phyloP scores from a whole-genome alignment of 2,329 filamentous ascomycete genomes.

The Drechslerella coelobrocha region DNA sequence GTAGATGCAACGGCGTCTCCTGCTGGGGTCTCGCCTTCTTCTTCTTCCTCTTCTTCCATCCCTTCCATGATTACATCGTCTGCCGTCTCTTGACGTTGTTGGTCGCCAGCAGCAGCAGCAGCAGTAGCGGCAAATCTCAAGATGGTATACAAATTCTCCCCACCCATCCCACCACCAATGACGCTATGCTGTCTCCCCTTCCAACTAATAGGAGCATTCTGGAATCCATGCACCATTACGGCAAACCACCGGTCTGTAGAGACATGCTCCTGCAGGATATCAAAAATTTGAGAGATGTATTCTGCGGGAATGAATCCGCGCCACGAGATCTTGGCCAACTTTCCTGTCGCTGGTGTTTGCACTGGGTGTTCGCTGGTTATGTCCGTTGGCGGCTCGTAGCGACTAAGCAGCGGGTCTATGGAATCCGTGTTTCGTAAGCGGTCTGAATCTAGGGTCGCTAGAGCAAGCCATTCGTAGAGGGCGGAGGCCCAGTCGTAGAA shows the following conservation, averaged over 20 bases:
- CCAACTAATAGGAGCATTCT: constrained; percentile 54
- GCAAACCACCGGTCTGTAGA: constrained; percentile 48
- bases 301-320: constrained; percentile 52
- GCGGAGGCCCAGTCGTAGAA: constrained; percentile 70
- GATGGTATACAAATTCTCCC: constrained; percentile 54
- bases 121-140: constrained; percentile 32
- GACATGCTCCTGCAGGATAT: constrained; percentile 10
- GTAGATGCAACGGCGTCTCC: not conserved
- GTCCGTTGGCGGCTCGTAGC: constrained; percentile 28
- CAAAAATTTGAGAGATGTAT: constrained; percentile 51
- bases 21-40: too few species aligned
- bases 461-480: constrained; percentile 75
- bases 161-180: constrained; percentile 48
- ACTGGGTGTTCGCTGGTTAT: not conserved
- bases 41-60: not conserved
- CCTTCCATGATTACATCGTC: constrained; percentile 30
- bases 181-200: constrained; percentile 51
- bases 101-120: constrained; percentile 10
- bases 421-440: constrained; percentile 66
- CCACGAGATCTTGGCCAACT: constrained; percentile 52
- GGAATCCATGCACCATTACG: constrained; percentile 53
- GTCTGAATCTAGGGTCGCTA: constrained; percentile 71
- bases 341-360: not conserved
- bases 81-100: not conserved
- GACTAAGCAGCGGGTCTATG: constrained; percentile 72